Conservation (phyloP, 768 basidiomycete genomes). For the Gautieria morchelliformis region DNA sequence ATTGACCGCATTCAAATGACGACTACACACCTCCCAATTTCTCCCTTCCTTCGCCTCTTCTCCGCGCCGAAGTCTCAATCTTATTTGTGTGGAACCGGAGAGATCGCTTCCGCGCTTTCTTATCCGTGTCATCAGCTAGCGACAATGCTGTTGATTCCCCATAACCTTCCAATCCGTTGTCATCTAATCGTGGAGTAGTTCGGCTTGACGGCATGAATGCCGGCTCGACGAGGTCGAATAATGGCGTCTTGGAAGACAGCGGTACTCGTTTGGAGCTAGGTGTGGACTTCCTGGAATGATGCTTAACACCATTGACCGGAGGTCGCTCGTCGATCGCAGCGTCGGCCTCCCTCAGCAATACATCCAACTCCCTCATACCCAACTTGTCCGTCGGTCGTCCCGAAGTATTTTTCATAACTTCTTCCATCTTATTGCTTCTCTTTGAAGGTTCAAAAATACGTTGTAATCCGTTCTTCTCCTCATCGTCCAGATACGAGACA, state of each 20-base stretch:
- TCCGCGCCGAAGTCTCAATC: slow-evolving; percentile 74
- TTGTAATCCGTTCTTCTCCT: slow-evolving; percentile 25
- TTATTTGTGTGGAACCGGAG: slow-evolving; percentile 90
- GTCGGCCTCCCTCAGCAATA: slow-evolving; percentile 46
- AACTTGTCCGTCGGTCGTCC: slow-evolving; percentile 16
- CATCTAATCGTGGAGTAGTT: slow-evolving; percentile 10
- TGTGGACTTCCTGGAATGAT: not conserved
- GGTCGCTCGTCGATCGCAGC: slow-evolving; percentile 11
- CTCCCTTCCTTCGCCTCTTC: slow-evolving; percentile 61
- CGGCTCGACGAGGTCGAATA: slow-evolving; percentile 78
- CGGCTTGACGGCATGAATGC: slow-evolving; percentile 37
- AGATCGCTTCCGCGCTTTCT: slow-evolving; percentile 68
- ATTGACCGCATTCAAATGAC: not conserved
- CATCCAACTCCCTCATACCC: slow-evolving; percentile 41
- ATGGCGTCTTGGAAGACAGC: slow-evolving; percentile 18
- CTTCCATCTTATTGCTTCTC: slow-evolving; percentile 8
- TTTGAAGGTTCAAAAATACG: slow-evolving; percentile 1
- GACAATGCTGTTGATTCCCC: slow-evolving; percentile 69
- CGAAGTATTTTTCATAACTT: not conserved
- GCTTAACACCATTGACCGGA: slow-evolving; percentile 28
- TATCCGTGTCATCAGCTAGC: slow-evolving; percentile 71
- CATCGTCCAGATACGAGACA: slow-evolving; percentile 17
- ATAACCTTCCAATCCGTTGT: slow-evolving; percentile 36
- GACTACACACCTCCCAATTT: slow-evolving; percentile 43
- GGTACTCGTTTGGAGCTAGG: slow-evolving; percentile 31